phyloP scores from a whole-genome alignment of 371 early-diverging fungal genomes.

The Mortierella sp. region DNA sequence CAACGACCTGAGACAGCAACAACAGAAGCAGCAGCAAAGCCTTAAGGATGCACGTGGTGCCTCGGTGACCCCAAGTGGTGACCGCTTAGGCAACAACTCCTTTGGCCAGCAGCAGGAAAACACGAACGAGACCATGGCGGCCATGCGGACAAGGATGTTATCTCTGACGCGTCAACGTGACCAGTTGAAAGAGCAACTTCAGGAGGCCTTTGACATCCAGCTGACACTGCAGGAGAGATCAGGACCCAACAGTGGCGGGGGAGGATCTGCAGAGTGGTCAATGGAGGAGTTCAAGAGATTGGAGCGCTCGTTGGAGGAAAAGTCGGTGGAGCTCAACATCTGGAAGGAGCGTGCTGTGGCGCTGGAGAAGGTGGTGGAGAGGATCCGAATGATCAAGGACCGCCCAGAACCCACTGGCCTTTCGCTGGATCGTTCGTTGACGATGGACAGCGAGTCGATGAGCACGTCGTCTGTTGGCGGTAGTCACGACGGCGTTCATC shows the following conservation, averaged over 20 bases:
- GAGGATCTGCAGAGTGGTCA: slow-evolving; percentile 21
- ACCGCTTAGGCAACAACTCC: background rate
- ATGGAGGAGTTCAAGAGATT: slow-evolving; percentile 26
- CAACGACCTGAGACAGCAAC: slow-evolving; percentile 25
- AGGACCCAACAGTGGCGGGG: background rate
- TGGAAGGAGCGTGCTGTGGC: slow-evolving; percentile 37
- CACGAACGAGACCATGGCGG: slow-evolving; percentile 11
- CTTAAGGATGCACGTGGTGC: background rate
- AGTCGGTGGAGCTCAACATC: slow-evolving; percentile 19
- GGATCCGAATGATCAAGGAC: slow-evolving; percentile 35
- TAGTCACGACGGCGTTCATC: slow-evolving; percentile 6
- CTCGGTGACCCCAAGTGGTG: background rate
- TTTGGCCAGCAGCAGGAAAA: slow-evolving; percentile 3
- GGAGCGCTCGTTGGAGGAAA: slow-evolving; percentile 30
- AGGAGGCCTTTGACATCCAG: slow-evolving; percentile 33
- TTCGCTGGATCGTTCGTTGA: slow-evolving; percentile 30
- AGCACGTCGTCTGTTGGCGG: slow-evolving; percentile 24
- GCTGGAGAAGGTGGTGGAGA: slow-evolving; percentile 28
- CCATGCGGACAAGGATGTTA: slow-evolving; percentile 20
- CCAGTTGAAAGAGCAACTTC: slow-evolving; percentile 27
- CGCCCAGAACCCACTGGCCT: slow-evolving; percentile 42
- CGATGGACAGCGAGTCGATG: slow-evolving; percentile 33
- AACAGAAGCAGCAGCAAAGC: slow-evolving; percentile 13
- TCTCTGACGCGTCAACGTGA: slow-evolving; percentile 34
- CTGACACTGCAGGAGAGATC: slow-evolving; percentile 21